Evolutionary conservation across 2,329 filamentous ascomycete species (phyloP).

Genomic region (Microsporum canis): DNA sequence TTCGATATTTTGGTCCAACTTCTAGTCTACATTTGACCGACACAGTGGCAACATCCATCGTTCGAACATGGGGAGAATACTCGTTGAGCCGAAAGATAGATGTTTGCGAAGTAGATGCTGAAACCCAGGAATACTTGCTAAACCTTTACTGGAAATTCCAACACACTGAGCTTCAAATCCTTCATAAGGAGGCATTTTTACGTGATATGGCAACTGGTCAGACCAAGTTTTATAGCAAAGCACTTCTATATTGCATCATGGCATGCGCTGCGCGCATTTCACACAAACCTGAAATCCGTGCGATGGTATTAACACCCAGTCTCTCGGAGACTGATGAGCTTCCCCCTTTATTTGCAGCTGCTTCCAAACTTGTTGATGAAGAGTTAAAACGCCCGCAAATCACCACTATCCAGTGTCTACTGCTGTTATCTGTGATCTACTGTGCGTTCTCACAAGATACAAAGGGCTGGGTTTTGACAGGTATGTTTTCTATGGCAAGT

Average conservation of each 20-base stretch:
- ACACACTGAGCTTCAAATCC: slow-evolving; percentile 10
- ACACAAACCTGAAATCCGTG: slow-evolving; percentile 9
- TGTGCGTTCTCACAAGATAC: slow-evolving; percentile 14
- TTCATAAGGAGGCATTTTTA: slow-evolving; percentile 5
- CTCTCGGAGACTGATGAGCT: slow-evolving; percentile 2
- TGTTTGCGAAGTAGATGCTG: slow-evolving; percentile 5
- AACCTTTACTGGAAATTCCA: slow-evolving; percentile 11
- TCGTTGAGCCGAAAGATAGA: background rate
- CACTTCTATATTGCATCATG: slow-evolving; percentile 13
- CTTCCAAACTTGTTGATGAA: slow-evolving; percentile 9
- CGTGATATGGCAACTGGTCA: slow-evolving; percentile 8
- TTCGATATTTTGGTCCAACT: slow-evolving; percentile 7
- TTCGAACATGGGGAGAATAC: slow-evolving; percentile 6
- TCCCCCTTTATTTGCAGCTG: slow-evolving; percentile 11
- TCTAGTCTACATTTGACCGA: slow-evolving; percentile 9
- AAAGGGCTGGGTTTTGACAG: slow-evolving; percentile 14
- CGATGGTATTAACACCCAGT: slow-evolving; percentile 10
- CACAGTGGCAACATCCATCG: slow-evolving; percentile 1
- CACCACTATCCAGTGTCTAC: slow-evolving; percentile 13
- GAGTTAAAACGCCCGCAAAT: slow-evolving; percentile 13
- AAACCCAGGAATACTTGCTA: slow-evolving; percentile 9
- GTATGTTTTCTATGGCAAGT: background rate
- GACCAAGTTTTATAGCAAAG: slow-evolving; percentile 12
- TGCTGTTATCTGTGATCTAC: slow-evolving; percentile 14
- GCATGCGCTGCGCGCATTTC: slow-evolving; percentile 13